phyloP scores from a whole-genome alignment of 768 basidiomycete species.

The Hygrocybe punicea region DNA sequence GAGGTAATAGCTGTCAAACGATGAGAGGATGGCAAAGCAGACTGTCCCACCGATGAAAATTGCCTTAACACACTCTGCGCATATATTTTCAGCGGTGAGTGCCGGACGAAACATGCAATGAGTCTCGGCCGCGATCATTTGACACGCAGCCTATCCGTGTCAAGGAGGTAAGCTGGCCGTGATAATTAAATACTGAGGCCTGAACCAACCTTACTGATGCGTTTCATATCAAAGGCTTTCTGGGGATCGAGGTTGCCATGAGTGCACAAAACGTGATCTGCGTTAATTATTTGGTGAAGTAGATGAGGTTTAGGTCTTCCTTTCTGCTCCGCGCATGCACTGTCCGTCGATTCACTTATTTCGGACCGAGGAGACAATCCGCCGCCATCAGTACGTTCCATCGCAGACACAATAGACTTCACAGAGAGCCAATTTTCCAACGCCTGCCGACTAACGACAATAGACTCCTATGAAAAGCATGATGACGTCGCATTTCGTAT shows the following conservation, averaged over 20 bases:
- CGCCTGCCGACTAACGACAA: constrained; percentile 58
- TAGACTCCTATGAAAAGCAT: constrained; percentile 40
- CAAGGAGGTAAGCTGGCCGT: background rate
- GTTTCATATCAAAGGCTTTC: constrained; percentile 63
- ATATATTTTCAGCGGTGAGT: constrained; percentile 52
- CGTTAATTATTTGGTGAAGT: constrained; percentile 26
- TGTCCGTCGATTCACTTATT: background rate
- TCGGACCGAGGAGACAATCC: background rate
- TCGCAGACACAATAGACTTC: constrained; percentile 31
- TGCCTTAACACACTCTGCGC: constrained; percentile 53
- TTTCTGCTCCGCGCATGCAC: background rate
- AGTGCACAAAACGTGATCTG: constrained; percentile 53
- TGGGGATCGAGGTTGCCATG: constrained; percentile 63
- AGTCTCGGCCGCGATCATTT: constrained; percentile 43
- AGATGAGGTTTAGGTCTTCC: background rate
- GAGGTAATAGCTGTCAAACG: constrained; percentile 7
- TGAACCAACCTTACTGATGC: constrained; percentile 50
- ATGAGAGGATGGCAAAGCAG: background rate
- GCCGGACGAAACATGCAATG: constrained; percentile 48
- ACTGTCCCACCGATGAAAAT: constrained; percentile 53
- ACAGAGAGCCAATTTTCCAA: constrained; percentile 61
- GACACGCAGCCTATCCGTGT: constrained; percentile 41
- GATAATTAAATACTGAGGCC: background rate
- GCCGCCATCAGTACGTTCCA: background rate
- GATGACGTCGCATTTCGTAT: background rate